A percentile compares a stretch with the other conserved stretches of the same genome.
Evolutionary conservation across 495 filamentous ascomycete species (phyloP).

Genomic region (Astrothelium macrocarpum): DNA sequence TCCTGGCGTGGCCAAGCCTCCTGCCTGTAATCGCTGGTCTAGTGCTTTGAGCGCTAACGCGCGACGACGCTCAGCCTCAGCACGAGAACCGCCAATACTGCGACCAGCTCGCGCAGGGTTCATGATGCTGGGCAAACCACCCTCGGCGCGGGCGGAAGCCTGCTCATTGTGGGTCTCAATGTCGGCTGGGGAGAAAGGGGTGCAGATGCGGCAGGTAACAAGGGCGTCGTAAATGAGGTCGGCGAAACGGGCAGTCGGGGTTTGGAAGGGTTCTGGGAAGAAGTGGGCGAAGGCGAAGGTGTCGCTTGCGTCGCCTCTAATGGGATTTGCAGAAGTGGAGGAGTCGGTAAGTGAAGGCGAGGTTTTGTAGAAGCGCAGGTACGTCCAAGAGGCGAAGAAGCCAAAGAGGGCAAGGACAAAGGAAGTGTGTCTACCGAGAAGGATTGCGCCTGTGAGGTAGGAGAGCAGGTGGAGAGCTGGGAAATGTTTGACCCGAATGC

Average conservation of each 20-base stretch:
- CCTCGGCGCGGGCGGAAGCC: constrained; percentile 58
- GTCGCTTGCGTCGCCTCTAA: constrained; percentile 84
- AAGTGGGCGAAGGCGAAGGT: constrained; percentile 93
- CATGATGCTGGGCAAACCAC: constrained; percentile 52
- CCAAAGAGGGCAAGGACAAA: constrained; percentile 71
- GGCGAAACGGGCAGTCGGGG: constrained; percentile 61
- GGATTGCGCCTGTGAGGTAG: constrained; percentile 63
- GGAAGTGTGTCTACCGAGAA: constrained; percentile 77
- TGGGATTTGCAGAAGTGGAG: constrained; percentile 45
- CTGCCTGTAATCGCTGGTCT: constrained; percentile 82
- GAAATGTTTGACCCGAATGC: constrained; percentile 87
- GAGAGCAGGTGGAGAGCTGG: constrained; percentile 80
- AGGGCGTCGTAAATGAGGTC: constrained; percentile 65
- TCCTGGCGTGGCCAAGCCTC: constrained; percentile 41
- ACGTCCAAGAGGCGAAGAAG: constrained; percentile 85
- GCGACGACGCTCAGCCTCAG: constrained; percentile 84
- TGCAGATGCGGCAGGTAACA: constrained; percentile 64
- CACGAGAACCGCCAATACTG: constrained; percentile 50
- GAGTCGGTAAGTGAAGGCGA: constrained; percentile 37
- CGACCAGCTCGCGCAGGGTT: constrained; percentile 36
- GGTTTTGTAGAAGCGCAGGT: constrained; percentile 82
- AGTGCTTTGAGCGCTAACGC: constrained; percentile 83
- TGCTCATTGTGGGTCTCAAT: constrained; percentile 70
- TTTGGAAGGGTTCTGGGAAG: constrained; percentile 80
- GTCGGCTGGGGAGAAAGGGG: constrained; percentile 78